Conservation (phyloP, 345 rosid species). For the Dovyalis caffra region DNA sequence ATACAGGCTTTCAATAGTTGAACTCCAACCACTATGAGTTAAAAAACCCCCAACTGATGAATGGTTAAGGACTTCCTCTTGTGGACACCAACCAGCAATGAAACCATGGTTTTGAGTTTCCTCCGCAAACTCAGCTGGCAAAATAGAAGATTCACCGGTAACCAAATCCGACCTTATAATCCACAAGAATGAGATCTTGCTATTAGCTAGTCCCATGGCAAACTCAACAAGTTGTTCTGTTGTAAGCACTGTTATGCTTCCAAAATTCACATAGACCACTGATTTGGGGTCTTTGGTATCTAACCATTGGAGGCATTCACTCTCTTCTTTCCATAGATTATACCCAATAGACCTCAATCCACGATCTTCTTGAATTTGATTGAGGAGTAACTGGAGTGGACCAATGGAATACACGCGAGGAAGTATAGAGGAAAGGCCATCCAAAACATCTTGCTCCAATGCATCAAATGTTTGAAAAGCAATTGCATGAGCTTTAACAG, state of each 20-base stretch:
- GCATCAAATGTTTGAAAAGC: conserved; percentile 11
- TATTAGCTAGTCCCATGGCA: neutral
- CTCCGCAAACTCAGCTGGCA: neutral
- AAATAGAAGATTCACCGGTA: neutral
- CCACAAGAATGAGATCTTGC: neutral
- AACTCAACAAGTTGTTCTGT: neutral
- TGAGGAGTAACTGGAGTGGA: neutral
- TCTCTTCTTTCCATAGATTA: neutral
- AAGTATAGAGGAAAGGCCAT: conserved; percentile 4
- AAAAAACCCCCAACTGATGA: neutral
- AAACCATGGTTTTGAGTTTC: neutral
- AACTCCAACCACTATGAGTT: neutral
- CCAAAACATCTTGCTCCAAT: conserved; percentile 6
- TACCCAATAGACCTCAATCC: neutral
- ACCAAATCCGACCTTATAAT: neutral
- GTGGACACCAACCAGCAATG: neutral
- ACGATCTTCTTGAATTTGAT: neutral
- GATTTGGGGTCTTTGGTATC: neutral
- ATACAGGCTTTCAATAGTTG: neutral
- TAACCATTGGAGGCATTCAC: neutral
- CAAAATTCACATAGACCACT: neutral
- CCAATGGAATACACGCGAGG: neutral
- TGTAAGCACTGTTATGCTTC: neutral
- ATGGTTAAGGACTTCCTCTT: neutral
- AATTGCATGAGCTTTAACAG: conserved; percentile 1